Evolutionary conservation across 371 early-diverging fungal genomes (phyloP), one percentile per base, ranked within the genome.

Genomic region (Actinomucor elegans): DNA sequence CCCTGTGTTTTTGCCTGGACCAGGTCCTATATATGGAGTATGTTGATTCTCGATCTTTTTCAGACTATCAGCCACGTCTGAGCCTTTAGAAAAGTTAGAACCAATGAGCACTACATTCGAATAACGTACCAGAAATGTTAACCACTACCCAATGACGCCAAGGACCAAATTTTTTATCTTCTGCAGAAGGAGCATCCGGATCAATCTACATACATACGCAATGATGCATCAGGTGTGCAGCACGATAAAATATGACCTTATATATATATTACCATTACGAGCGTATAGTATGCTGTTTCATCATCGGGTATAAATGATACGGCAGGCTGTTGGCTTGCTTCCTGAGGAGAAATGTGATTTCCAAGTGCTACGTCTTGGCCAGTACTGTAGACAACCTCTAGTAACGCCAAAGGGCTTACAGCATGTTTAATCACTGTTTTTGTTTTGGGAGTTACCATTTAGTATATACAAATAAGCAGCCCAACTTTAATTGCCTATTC

Each of bases 121-220:
- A 12, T 33, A 11, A 20, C 17, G 41, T 67, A 67, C 77, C 79
- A 40, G 79, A 53, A 31, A 87, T 75, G 51, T 87, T 85, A 23
- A 69, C 67, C 21, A 79, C 73, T 5, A 85, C 56, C 87, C 87
- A 87, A 51, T 87, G 87, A 27, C 87, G 75, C 70, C 73, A 85
- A 31, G 84, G 79, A 9, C 81, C 77, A 47, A 61, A 65, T 24
- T 62, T 71, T 28, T 73, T 81, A 40, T 84, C 67, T 0, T 56
- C 56, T 18, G 69, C 66, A 34, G 76, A 73, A 3, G 87, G 87
- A 8, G 84, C 87, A 69, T 87, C 87, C 12, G 85, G 85, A 57
- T 87, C 85, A 24, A 71, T 61, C 83, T 80, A 41, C 14, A 50
- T 15, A 32, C 12, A 34, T 10, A 5, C 7, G 12, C 33, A 37